Evolutionary conservation across 805 yeast species (phyloP).

Genomic region (Sugiyamaella floridensis): DNA sequence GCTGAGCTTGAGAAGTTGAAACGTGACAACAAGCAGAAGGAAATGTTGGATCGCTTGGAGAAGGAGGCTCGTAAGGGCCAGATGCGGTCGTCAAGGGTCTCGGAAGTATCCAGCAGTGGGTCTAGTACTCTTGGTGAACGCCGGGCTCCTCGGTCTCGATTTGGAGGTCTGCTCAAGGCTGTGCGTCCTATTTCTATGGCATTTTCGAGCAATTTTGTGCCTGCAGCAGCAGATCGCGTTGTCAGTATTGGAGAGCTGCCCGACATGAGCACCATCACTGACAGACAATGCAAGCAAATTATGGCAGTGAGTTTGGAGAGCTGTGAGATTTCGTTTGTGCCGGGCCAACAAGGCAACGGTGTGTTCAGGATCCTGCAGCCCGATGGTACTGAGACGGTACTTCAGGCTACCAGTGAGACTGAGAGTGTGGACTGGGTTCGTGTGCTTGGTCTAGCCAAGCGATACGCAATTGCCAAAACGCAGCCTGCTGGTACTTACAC

Average conservation of each 20-base stretch:
- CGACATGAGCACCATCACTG: conserved; percentile 34
- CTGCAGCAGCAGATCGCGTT: conserved; percentile 35
- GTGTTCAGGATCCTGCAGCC: conserved; percentile 40
- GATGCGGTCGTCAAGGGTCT: background rate
- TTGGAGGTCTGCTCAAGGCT: conserved; percentile 35
- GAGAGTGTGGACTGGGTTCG: conserved; percentile 75
- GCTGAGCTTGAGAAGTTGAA: conserved; percentile 47
- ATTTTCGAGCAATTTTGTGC: conserved; percentile 18
- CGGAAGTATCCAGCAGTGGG: conserved; percentile 7
- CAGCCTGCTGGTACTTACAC: conserved; percentile 26
- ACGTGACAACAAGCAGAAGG: conserved; percentile 46
- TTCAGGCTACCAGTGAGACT: conserved; percentile 57
- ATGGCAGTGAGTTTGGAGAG: conserved; percentile 40
- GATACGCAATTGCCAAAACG: conserved; percentile 11
- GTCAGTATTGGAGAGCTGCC: conserved; percentile 57
- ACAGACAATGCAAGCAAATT: conserved; percentile 44
- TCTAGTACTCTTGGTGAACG: conserved; percentile 8
- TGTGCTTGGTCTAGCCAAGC: conserved; percentile 22
- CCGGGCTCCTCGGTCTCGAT: conserved; percentile 24
- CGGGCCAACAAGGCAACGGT: conserved; percentile 19
- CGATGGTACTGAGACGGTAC: conserved; percentile 47
- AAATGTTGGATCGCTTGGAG: conserved; percentile 24
- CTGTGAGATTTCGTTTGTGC: conserved; percentile 35
- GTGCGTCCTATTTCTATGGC: conserved; percentile 38
- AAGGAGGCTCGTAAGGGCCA: conserved; percentile 2